These are phyloP conservation scores for Pharnaceum exiguum DNA, from an alignment of 148 eudicot species.

Conservation along the genomic window DNA sequence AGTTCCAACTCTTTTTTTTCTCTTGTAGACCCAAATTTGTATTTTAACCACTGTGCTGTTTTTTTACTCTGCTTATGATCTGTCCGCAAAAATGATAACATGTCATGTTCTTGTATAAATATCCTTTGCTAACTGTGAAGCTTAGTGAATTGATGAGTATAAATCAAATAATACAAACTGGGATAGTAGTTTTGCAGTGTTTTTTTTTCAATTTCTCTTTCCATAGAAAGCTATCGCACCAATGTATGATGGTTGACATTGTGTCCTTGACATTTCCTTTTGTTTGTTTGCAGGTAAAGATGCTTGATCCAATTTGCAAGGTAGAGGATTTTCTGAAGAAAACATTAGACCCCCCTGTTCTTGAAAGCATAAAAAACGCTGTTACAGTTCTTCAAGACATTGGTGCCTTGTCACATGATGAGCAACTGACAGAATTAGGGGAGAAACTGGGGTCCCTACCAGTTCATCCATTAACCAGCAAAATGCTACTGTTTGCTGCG, in stretches of 20 bases:
- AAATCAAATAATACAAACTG: too few species aligned
- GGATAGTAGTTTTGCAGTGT: too few species aligned
- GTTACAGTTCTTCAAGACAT: conserved; percentile 75
- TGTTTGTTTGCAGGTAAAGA: conserved; percentile 59
- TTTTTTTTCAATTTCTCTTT: too few species aligned
- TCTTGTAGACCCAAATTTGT: too few species aligned
- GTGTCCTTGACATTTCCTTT: background rate
- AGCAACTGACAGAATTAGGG: conserved; percentile 80
- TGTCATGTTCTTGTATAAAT: too few species aligned
- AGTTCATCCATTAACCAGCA: conserved; percentile 85
- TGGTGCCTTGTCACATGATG: conserved; percentile 76
- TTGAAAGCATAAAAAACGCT: conserved; percentile 76
- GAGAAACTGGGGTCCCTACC: conserved; percentile 72
- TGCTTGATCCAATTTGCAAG: conserved; percentile 71
- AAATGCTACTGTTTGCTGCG: conserved; percentile 83
- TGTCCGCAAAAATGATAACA: too few species aligned
- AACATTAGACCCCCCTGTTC: conserved; percentile 84
- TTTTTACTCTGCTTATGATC: too few species aligned
- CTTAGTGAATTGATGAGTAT: too few species aligned
- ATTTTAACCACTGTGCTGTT: too few species aligned
- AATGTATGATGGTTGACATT: background rate
- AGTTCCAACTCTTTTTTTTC: too few species aligned
- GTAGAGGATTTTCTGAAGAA: conserved; percentile 70
- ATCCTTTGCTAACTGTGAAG: too few species aligned
- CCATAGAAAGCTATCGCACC: background rate